Conservation (phyloP, 208 protist genomes). For the Herpetomonas tarakana region DNA sequence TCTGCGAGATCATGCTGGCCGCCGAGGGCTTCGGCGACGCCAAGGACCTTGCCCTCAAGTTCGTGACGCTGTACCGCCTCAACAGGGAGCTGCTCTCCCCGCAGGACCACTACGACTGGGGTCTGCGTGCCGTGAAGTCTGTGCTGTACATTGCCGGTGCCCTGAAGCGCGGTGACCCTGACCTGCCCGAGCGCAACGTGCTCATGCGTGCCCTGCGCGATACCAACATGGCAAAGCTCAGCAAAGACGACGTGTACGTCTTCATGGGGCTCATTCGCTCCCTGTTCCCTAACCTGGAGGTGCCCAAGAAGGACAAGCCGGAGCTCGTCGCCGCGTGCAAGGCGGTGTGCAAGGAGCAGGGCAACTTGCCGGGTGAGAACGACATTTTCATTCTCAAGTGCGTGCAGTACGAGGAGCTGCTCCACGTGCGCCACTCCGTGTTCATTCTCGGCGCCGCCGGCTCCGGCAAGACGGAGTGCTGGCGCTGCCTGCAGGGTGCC, state of each 20-base stretch:
- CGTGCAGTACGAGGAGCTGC: constrained; percentile 98
- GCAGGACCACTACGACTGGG: constrained; percentile 99
- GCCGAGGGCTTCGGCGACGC: constrained; percentile 96
- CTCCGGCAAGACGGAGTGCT: constrained; percentile 96
- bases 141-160: constrained; percentile 97
- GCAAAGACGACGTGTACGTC: constrained; percentile 97
- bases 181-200: constrained; percentile 94
- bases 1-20: constrained; percentile 99
- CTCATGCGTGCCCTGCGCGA: constrained; percentile 97
- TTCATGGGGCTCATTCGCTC: constrained; percentile 98
- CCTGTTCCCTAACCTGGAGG: constrained; percentile 96
- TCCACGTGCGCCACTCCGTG: constrained; percentile 98
- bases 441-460: constrained; percentile 98
- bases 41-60: constrained; percentile 97
- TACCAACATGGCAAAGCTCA: constrained; percentile 98
- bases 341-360: constrained; percentile 82
- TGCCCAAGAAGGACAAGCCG: constrained; percentile 94
- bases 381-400: constrained; percentile 98
- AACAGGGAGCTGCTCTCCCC: constrained; percentile 97
- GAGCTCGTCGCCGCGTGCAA: constrained; percentile 91
- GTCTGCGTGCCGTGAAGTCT: constrained; percentile 98
- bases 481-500: constrained; percentile 93
- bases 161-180: constrained; percentile 95
- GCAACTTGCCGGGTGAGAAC: constrained; percentile 95
- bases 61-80: constrained; percentile 97